Percentiles rank a stretch among this genome's conserved stretches.
Evolutionary conservation across 495 filamentous ascomycete species (phyloP).

Genomic region (Wilcoxina mikolae): DNA sequence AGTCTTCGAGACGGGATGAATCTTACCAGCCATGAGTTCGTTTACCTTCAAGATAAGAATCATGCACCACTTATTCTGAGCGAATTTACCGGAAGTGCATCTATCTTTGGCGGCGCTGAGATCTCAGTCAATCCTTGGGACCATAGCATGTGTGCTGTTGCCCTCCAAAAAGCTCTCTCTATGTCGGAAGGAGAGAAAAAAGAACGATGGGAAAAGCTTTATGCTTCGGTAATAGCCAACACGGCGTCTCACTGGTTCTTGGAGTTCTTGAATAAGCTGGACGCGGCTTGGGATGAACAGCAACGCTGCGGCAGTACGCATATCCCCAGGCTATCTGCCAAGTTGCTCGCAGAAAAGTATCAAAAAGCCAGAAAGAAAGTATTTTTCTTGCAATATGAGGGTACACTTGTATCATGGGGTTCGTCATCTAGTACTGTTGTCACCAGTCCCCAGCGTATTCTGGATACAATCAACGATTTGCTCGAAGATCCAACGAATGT

Average conservation of each 20-base stretch:
- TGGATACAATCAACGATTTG: slow-evolving; percentile 65
- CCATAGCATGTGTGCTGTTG: slow-evolving; percentile 66
- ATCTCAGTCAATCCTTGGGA: slow-evolving; percentile 90
- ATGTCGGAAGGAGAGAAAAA: slow-evolving; percentile 59
- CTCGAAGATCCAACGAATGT: slow-evolving; percentile 61
- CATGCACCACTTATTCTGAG: slow-evolving; percentile 78
- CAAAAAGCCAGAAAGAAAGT: slow-evolving; percentile 47
- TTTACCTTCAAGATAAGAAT: slow-evolving; percentile 84
- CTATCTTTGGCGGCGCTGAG: slow-evolving; percentile 60
- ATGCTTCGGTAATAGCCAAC: slow-evolving; percentile 57
- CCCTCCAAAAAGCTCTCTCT: slow-evolving; percentile 64
- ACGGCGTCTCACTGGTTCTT: slow-evolving; percentile 74
- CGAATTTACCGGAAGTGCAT: slow-evolving; percentile 84
- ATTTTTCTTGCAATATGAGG: slow-evolving; percentile 85
- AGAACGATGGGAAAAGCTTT: slow-evolving; percentile 57
- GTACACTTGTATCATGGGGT: slow-evolving; percentile 73
- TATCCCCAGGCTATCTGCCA: slow-evolving; percentile 64
- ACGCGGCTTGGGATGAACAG: slow-evolving; percentile 64
- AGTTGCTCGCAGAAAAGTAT: slow-evolving; percentile 48
- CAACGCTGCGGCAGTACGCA: slow-evolving; percentile 65
- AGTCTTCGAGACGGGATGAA: slow-evolving; percentile 94
- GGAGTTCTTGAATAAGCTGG: slow-evolving; percentile 51
- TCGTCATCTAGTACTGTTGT: slow-evolving; percentile 64
- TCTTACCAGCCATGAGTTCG: slow-evolving; percentile 78
- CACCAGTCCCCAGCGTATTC: slow-evolving; percentile 66